phyloP scores from a whole-genome alignment of 2,329 filamentous ascomycete species.

The Claviceps sp. region DNA sequence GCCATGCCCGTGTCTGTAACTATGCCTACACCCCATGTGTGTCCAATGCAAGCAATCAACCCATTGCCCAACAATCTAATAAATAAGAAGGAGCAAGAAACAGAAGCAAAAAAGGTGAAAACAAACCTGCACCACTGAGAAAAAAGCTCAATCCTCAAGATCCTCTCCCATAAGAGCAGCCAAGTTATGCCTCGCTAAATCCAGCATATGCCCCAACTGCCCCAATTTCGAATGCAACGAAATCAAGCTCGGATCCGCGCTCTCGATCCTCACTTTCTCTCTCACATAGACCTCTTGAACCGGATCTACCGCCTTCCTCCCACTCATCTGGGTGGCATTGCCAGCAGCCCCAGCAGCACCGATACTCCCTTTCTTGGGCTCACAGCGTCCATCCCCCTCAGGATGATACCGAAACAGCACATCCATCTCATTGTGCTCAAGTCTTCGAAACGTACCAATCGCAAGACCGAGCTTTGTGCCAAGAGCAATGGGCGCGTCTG shows the following conservation, averaged over 20 bases:
- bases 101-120: background rate
- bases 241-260: slow-evolving; percentile 75
- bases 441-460: slow-evolving; percentile 48
- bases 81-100: background rate
- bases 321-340: slow-evolving; percentile 12
- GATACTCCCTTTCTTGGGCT: slow-evolving; percentile 10
- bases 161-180: slow-evolving; percentile 62
- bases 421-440: slow-evolving; percentile 71
- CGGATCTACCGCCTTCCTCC: slow-evolving; percentile 11
- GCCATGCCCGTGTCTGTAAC: background rate
- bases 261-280: slow-evolving; percentile 83
- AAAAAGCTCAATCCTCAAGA: slow-evolving; percentile 5
- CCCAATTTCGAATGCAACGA: slow-evolving; percentile 72
- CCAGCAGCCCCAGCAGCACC: background rate
- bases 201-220: slow-evolving; percentile 61
- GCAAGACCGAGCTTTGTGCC: slow-evolving; percentile 57
- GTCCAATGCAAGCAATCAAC: background rate
- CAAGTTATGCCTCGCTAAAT: slow-evolving; percentile 56
- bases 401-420: slow-evolving; percentile 53
- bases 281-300: slow-evolving; percentile 61
- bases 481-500: slow-evolving; percentile 44
- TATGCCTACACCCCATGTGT: background rate
- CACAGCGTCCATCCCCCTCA: slow-evolving; percentile 16
- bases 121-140: no score
- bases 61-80: background rate